Percentiles rank a stretch among this genome's conserved stretches.
These are phyloP conservation scores for Rhododendron griersonianum DNA, from an alignment of 148 eudicot genomes.

Conservation along the genomic window DNA sequence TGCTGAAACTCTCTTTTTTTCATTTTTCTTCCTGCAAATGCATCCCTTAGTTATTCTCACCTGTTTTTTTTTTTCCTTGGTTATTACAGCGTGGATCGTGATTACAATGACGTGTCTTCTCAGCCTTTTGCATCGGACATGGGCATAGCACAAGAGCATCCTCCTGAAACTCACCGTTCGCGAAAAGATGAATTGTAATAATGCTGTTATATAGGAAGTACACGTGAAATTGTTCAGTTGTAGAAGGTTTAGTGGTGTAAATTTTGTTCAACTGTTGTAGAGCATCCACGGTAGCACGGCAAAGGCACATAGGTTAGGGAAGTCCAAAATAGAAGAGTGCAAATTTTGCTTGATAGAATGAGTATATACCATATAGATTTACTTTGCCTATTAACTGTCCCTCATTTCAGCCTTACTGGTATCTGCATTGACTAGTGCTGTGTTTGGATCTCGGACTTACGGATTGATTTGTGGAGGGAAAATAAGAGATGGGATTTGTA, in stretches of 20 bases:
- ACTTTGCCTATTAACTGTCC: background rate
- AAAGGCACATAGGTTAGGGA: background rate
- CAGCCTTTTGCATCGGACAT: slow-evolving; percentile 18
- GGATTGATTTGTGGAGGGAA: background rate
- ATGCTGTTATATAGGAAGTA: background rate
- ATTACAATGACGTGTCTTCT: slow-evolving; percentile 16
- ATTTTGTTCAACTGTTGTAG: background rate
- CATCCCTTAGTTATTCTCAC: slow-evolving; percentile 22
- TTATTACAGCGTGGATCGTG: slow-evolving; percentile 43
- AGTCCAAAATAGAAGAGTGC: background rate
- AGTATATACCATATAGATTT: background rate
- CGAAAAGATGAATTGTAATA: background rate
- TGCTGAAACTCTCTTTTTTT: slow-evolving; percentile 32
- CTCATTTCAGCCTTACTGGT: background rate
- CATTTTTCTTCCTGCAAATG: slow-evolving; percentile 15
- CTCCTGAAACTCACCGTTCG: slow-evolving; percentile 7
- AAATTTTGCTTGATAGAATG: background rate
- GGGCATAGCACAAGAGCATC: slow-evolving; percentile 11
- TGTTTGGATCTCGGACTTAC: no score
- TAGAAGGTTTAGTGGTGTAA: background rate
- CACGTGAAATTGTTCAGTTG: background rate
- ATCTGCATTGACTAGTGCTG: background rate
- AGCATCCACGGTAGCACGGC: background rate
- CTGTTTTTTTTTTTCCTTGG: slow-evolving; percentile 19
- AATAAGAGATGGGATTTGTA: background rate